Base-by-base conservation (phyloP, 768 basidiomycete genomes). In the Phlebiopsis gigantea region DNA sequence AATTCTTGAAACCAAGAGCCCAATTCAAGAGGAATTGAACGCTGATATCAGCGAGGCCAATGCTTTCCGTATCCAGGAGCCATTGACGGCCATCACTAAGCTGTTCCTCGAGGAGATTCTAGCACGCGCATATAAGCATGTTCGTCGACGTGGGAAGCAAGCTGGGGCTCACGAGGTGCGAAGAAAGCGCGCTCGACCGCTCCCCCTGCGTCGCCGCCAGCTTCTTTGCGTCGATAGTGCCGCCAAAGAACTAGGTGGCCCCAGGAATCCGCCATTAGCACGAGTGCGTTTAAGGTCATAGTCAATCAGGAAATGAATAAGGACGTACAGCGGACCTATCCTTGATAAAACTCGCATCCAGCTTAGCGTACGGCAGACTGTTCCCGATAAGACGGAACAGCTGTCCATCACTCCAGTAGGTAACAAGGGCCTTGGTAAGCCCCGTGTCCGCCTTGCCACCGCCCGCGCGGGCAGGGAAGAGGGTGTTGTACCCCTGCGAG, bases 41-140 rank as follows among this genome's bases (percentile, higher is more conserved):
- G 2, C 79, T 75, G 30, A 84, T 65, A 63, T 85, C 84, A 5
- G 76, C 79, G 22, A 82, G 66, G 42, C 78, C 73, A 8, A 83
- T 81, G 0, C 69, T 56, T 55, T 76, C 76, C 0, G 83, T 82
- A 59, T 82, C 74, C 56, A 84, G 76, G 8, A 83, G 69, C 81
- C 82, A 86, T 62, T 79, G 75, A 1, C 83, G 73, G 22, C 73
- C 78, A 63, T 83, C 81, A 15, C 69, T 65, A 26, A 84, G 69
- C 64, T 84, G 71, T 30, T 74, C 70, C 57, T 77, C 73, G 10
- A 74, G 39, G 22, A 74, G 60, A n/a, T 64, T 59, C 75, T 76
- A 43, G 9, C 7, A 39, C 7, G 34, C n/a, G n/a, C n/a, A n/a
- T n/a, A n/a, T n/a, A n/a, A n/a, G n/a, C n/a, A n/a, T 29, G 14